Percentiles rank a stretch among this genome's conserved stretches.
phyloP scores from a whole-genome alignment of 176 grass and related monocot species.

The Stipa capillata region DNA sequence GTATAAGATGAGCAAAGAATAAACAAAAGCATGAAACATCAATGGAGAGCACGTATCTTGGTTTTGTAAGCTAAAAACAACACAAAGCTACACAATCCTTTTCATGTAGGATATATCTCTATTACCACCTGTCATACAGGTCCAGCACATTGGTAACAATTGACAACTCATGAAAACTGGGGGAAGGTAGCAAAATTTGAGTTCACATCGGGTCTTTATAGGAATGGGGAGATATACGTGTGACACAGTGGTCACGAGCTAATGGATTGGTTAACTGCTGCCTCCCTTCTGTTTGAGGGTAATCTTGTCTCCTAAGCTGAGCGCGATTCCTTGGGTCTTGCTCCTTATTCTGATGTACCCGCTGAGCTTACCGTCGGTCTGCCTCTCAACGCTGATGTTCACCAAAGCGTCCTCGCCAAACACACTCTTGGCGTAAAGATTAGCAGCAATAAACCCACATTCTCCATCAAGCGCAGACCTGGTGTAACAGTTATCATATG shows the following conservation, averaged over 20 bases:
- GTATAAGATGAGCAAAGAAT: constrained; percentile 7
- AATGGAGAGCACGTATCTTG: background rate
- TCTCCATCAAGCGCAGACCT: constrained; percentile 65
- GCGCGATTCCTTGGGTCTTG: constrained; percentile 78
- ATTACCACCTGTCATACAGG: background rate
- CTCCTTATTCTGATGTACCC: constrained; percentile 67
- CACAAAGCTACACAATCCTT: constrained; percentile 21
- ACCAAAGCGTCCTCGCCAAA: constrained; percentile 73
- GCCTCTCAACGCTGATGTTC: constrained; percentile 67
- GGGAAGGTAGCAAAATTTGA: background rate
- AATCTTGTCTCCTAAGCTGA: constrained; percentile 85
- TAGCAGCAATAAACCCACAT: constrained; percentile 57
- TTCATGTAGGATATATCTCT: constrained; percentile 7
- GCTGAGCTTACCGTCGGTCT: constrained; percentile 49
- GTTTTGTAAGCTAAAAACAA: constrained; percentile 6
- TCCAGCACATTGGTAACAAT: too few relatives aligned
- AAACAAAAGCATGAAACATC: background rate
- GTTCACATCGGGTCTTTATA: constrained; percentile 7
- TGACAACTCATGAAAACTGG: too few relatives aligned
- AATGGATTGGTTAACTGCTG: too few relatives aligned
- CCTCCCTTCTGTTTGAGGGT: constrained; percentile 81
- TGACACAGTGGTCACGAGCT: too few relatives aligned
- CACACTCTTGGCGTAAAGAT: constrained; percentile 71
- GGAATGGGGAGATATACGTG: constrained; percentile 9
- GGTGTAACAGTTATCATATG: background rate